A percentile compares a stretch with the other conserved stretches of the same genome.
These are phyloP conservation scores for Hura crepitans DNA, from an alignment of 441 rosid genomes.

Conservation along the genomic window DNA sequence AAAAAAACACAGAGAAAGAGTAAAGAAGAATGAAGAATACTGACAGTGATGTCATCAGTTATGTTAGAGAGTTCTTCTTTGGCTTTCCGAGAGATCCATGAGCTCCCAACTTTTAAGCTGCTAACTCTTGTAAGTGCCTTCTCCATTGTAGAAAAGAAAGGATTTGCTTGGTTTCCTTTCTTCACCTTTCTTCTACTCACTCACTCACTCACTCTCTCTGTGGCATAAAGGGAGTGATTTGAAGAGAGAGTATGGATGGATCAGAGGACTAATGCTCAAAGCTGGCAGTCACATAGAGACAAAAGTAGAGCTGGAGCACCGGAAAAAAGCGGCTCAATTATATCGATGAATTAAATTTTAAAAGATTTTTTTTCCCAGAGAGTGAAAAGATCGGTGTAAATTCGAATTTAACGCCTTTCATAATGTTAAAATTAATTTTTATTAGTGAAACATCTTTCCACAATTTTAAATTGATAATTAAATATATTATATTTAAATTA, in stretches of 20 bases:
- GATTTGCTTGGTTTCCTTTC: not conserved
- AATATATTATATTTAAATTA: no score
- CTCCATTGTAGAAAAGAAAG: constrained; percentile 46
- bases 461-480: no score
- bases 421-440: no score
- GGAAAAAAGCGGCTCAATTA: constrained; percentile 22
- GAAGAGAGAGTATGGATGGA: no score
- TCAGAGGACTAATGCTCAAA: not conserved
- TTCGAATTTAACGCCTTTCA: no score
- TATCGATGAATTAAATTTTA: not conserved
- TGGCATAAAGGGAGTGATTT: not conserved
- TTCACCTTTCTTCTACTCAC: not conserved
- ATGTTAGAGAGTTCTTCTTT: constrained; percentile 77
- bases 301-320: constrained; percentile 12
- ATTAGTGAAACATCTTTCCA: no score
- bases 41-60: constrained; percentile 62
- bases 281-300: constrained; percentile 15
- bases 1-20: not conserved
- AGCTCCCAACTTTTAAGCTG: constrained; percentile 65
- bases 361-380: no score
- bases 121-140: constrained; percentile 72
- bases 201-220: no score
- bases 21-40: not conserved
- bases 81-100: constrained; percentile 88
- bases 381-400: no score